Base-by-base conservation (phyloP, 495 filamentous ascomycete species). In the Peziza echinospora region DNA sequence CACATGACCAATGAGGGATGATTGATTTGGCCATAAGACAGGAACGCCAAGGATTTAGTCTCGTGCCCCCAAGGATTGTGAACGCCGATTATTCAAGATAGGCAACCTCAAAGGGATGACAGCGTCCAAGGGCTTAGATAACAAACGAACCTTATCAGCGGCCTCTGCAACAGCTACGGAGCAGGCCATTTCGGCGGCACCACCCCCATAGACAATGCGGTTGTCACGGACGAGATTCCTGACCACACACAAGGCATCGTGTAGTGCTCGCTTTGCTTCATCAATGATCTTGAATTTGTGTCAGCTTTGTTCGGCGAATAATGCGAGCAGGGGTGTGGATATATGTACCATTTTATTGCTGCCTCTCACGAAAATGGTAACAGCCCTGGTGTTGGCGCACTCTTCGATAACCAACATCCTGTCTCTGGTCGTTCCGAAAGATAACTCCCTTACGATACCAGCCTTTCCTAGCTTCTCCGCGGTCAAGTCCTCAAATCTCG, bases 391-490 rank as follows among this genome's bases (percentile, higher is more conserved):
- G 68, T 99, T 96, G 60, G 91, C 89, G 58, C 89, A 96, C 65
- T 96, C 89, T 64, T 99, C 89, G 56, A 99, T 96, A 45, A 99
- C 82, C 48, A 99, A 72, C 89, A 99, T 99, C 73, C 94, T 93
- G 63, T 99, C 89, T 58, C 89, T 73, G 23, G 91, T 96, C 4
- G 89, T 99, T 53, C 89, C 89, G 56, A 99, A 99, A 26, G 72
- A 80, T 77, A 96, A 81, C 66, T 96, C 85, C 45, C 87, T 72
- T 30, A 99, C 87, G 43, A 89, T 67, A 44, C 89, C 89, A 21
- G 89, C 89, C 5, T 65, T 77, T 46, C 89, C 89, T 43, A 99
- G 73, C 67, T 99, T 99, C 55, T 81, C 81, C 6, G 82, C 59
- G 55, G 71, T 84, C 55, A 99, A 67, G 52, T 99, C 89, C 66